Conservation (phyloP, 208 protist genomes). For the Tritrichomonas musculus region DNA sequence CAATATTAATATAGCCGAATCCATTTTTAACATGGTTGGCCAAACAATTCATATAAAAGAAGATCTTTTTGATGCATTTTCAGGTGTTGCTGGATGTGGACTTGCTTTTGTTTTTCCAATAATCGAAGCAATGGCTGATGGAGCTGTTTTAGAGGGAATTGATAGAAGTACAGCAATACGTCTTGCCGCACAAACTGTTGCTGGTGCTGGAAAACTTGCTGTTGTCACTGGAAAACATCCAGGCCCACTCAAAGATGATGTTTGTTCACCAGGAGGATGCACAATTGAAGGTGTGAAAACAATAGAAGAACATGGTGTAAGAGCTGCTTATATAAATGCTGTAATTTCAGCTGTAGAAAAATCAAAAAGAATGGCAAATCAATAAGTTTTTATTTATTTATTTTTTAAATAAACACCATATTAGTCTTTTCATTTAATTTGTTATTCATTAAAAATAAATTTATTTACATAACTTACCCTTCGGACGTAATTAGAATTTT, state of each 20-base stretch:
- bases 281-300: conserved; percentile 80
- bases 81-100: conserved; percentile 77
- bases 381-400: neutral
- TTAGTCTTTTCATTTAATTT: too few relatives aligned
- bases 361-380: neutral
- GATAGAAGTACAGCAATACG: conserved; percentile 65
- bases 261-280: conserved; percentile 76
- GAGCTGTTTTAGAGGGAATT: conserved; percentile 73
- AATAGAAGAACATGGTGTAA: conserved; percentile 73
- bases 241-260: conserved; percentile 43
- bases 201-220: conserved; percentile 44
- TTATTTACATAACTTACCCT: too few relatives aligned
- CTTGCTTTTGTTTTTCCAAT: conserved; percentile 86
- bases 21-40: conserved; percentile 39
- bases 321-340: conserved; percentile 74
- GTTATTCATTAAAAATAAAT: too few relatives aligned
- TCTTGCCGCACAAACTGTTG: conserved; percentile 62
- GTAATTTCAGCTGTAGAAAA: conserved; percentile 62
- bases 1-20: conserved; percentile 42
- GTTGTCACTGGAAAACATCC: conserved; percentile 47
- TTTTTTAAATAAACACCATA: too few relatives aligned
- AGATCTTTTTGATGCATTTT: conserved; percentile 72
- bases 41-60: conserved; percentile 36
- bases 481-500: too few relatives aligned
- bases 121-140: conserved; percentile 86